Conservation (phyloP, 2,329 filamentous ascomycete species). For the Dothiorella sarmentorum region DNA sequence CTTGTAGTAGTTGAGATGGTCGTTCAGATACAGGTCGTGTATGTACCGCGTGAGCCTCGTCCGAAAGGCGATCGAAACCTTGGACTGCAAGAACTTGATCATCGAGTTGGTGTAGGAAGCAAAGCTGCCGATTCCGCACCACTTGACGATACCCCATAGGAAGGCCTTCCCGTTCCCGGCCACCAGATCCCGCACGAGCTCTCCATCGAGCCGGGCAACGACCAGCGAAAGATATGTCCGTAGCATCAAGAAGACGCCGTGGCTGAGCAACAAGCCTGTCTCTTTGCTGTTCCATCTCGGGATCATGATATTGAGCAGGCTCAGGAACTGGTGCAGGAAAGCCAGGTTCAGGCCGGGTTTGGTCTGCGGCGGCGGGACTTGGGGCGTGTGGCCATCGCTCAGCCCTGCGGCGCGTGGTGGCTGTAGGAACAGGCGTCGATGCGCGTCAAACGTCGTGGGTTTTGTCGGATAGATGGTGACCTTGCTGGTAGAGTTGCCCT, state of each 20-base stretch:
- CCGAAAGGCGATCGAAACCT: constrained; percentile 96
- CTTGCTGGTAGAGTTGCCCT: constrained; percentile 73
- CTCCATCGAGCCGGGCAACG: constrained; percentile 88
- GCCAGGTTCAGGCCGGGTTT: constrained; percentile 94
- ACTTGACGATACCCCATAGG: constrained; percentile 84
- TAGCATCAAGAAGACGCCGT: constrained; percentile 84
- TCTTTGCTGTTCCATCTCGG: constrained; percentile 95
- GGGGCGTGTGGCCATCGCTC: constrained; percentile 58
- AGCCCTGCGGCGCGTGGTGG: constrained; percentile 80
- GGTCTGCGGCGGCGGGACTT: constrained; percentile 81
- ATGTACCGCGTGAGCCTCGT: constrained; percentile 94
- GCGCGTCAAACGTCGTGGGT: constrained; percentile 90
- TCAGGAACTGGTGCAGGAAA: constrained; percentile 94
- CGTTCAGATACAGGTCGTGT: constrained; percentile 92
- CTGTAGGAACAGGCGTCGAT: constrained; percentile 87
- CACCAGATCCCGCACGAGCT: constrained; percentile 95
- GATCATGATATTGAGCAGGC: constrained; percentile 95
- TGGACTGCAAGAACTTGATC: constrained; percentile 98
- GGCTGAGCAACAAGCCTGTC: constrained; percentile 82
- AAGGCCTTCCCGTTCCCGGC: constrained; percentile 88
- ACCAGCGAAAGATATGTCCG: constrained; percentile 92
- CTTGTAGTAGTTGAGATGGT: constrained; percentile 95
- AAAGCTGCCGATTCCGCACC: constrained; percentile 89
- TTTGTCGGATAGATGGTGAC: constrained; percentile 90
- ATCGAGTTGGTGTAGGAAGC: constrained; percentile 97